Conservation (phyloP, 164 flowering plant genomes). For the Stephania yunnanensis region DNA sequence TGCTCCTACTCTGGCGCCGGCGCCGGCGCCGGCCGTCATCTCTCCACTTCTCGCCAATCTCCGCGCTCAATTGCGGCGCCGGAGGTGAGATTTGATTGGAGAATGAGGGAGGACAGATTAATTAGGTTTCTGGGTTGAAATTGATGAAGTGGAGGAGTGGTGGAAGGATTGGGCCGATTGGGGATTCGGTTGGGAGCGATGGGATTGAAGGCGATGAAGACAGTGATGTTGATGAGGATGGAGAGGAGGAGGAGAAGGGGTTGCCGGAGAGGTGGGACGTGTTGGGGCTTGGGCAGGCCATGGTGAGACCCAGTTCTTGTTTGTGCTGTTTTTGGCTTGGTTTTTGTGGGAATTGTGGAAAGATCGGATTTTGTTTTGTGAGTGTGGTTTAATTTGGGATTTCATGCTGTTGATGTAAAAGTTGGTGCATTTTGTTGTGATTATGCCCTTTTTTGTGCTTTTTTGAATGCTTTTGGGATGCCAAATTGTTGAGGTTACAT, state of each 20-base stretch:
- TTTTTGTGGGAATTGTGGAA: not conserved
- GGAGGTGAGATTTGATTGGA: not conserved
- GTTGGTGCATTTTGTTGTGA: not conserved
- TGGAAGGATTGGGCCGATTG: not conserved
- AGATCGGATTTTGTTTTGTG: not conserved
- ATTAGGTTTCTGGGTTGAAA: constrained; percentile 5
- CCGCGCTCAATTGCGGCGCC: not conserved
- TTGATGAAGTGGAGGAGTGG: constrained; percentile 1
- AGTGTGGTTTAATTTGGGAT: not conserved
- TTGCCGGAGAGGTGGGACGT: constrained; percentile 80
- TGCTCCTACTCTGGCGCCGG: constrained; percentile 2
- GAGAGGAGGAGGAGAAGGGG: constrained; percentile 15
- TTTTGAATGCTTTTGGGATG: not conserved
- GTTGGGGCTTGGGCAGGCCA: constrained; percentile 94
- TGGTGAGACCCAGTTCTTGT: constrained; percentile 38
- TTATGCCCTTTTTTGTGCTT: not conserved
- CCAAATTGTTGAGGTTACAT: not conserved
- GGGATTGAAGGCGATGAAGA: constrained; percentile 23
- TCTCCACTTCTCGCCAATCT: not conserved
- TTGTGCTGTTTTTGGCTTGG: not conserved
- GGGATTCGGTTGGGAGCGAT: constrained; percentile 7
- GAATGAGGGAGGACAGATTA: not conserved
- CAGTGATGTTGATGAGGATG: constrained; percentile 32
- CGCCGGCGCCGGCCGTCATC: not conserved
- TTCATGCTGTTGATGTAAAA: not conserved